Conservation (phyloP, 768 basidiomycete genomes). For the Sistotremastrum niveocremeum region DNA sequence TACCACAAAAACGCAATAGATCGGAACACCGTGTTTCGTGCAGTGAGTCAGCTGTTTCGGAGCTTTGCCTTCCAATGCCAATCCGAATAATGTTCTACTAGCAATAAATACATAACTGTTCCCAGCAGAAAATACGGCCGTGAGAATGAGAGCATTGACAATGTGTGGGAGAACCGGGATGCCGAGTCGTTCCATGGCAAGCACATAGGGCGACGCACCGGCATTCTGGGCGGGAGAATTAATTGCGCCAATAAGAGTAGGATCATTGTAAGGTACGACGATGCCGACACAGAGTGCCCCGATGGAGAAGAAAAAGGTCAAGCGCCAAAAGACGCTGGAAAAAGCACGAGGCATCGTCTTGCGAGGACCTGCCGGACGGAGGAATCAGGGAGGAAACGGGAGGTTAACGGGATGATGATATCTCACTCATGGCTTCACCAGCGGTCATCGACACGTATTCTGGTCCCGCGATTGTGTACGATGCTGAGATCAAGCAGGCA, state of each 20-base stretch:
- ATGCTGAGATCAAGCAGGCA: constrained; percentile 46
- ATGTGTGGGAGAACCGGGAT: constrained; percentile 23
- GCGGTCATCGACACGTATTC: constrained; percentile 26
- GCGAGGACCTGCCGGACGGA: constrained; percentile 18
- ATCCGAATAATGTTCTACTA: constrained; percentile 36
- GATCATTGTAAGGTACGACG: constrained; percentile 19
- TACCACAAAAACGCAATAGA: constrained; percentile 32
- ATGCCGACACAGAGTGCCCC: constrained; percentile 20
- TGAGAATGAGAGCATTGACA: constrained; percentile 22
- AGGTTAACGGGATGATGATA: no score
- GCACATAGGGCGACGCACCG: constrained; percentile 22
- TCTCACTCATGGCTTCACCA: constrained; percentile 14
- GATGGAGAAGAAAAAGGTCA: constrained; percentile 22
- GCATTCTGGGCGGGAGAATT: constrained; percentile 17
- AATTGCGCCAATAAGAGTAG: constrained; percentile 15
- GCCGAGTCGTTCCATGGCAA: constrained; percentile 23
- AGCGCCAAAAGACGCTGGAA: constrained; percentile 19
- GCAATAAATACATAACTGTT: constrained; percentile 21
- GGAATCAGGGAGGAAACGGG: no score
- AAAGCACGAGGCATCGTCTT: constrained; percentile 21
- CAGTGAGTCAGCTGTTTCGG: constrained; percentile 40
- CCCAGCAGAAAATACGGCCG: constrained; percentile 15
- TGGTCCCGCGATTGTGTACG: constrained; percentile 46
- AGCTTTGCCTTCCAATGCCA: constrained; percentile 49
- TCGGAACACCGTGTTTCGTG: constrained; percentile 41